Conservation (phyloP, 768 basidiomycete genomes). For the Rhizopogon roseolus region DNA sequence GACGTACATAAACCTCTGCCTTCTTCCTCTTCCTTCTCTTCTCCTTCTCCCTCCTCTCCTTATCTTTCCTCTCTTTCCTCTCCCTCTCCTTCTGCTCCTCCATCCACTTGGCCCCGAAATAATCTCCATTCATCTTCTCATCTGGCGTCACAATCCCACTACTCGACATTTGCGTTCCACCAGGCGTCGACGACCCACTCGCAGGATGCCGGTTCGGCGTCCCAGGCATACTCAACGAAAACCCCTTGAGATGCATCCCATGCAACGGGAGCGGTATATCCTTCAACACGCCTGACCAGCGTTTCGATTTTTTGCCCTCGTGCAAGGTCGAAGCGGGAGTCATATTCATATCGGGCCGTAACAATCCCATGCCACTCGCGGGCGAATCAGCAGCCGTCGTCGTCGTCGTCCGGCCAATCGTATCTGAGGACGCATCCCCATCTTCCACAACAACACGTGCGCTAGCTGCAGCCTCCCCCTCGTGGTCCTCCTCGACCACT, state of each 20-base stretch:
- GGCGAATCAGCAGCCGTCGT: slow-evolving; percentile 3
- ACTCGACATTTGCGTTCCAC: slow-evolving; percentile 9
- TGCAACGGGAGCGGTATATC: slow-evolving; percentile 32
- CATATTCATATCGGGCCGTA: not conserved
- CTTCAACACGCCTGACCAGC: slow-evolving; percentile 35
- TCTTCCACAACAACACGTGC: not conserved
- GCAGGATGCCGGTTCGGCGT: slow-evolving; percentile 2
- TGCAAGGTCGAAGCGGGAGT: slow-evolving; percentile 1
- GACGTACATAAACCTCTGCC: slow-evolving; percentile 70
- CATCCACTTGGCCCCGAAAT: slow-evolving; percentile 26
- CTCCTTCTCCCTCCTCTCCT: slow-evolving; percentile 28
- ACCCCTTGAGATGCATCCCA: slow-evolving; percentile 8
- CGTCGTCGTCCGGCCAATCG: slow-evolving; percentile 5
- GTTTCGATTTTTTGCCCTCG: slow-evolving; percentile 9
- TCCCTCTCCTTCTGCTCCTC: slow-evolving; percentile 33
- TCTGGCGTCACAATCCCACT: slow-evolving; percentile 16
- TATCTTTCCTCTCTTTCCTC: slow-evolving; percentile 37
- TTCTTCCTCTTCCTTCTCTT: slow-evolving; percentile 57
- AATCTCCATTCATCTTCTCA: slow-evolving; percentile 18
- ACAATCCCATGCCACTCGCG: not conserved
- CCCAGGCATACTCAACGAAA: slow-evolving; percentile 9
- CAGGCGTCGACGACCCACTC: not conserved
- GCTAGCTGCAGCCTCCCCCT: not conserved
- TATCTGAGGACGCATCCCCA: slow-evolving; percentile 5
- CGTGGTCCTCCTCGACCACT: slow-evolving; percentile 3